phyloP scores from a whole-genome alignment of 371 early-diverging fungal genomes.

The Mucor piriformis region DNA sequence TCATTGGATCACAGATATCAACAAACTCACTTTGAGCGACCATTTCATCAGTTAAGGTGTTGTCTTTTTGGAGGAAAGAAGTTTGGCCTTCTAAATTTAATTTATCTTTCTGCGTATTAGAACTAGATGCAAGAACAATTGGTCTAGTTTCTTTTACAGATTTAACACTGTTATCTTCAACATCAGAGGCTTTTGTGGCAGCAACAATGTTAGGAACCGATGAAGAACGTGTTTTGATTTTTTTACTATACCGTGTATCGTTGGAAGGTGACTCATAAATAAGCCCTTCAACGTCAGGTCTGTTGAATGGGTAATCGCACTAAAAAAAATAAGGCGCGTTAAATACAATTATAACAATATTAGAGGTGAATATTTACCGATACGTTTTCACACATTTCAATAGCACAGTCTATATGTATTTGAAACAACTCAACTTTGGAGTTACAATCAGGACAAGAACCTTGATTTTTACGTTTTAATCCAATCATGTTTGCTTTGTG shows the following conservation, averaged over 20 bases:
- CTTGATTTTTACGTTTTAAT: conserved; percentile 2
- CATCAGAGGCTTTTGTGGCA: conserved; percentile 4
- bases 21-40: neutral
- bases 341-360: neutral
- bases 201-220: conserved; percentile 13
- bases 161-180: conserved; percentile 8
- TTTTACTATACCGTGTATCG: conserved; percentile 19
- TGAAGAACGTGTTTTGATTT: conserved; percentile 8
- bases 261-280: conserved; percentile 15
- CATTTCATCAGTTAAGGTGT: neutral
- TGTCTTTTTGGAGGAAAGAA: neutral
- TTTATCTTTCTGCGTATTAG: conserved; percentile 20
- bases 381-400: conserved; percentile 9
- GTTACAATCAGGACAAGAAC: conserved; percentile 5
- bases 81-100: conserved; percentile 1
- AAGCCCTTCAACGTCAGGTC: conserved; percentile 9
- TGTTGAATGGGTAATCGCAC: conserved; percentile 18
- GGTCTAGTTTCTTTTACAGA: conserved; percentile 14
- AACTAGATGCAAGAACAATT: conserved; percentile 5
- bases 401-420: neutral
- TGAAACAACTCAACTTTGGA: conserved; percentile 3
- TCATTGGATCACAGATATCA: neutral
- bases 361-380: neutral
- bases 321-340: neutral
- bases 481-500: neutral